Conservation (phyloP, 1,284 basidiomycete genomes). For the Clitocybe nebularis region DNA sequence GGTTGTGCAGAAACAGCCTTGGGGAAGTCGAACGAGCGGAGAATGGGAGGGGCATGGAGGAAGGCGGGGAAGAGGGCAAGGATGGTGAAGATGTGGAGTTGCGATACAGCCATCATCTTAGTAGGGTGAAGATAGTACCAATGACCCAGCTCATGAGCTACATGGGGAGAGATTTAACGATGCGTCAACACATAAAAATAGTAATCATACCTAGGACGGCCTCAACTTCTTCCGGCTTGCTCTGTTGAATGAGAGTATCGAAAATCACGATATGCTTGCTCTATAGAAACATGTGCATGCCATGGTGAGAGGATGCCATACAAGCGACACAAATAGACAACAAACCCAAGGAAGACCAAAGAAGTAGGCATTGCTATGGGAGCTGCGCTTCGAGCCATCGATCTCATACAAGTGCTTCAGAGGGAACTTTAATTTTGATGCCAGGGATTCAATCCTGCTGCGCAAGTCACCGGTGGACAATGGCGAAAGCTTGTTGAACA, state of each 20-base stretch:
- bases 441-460: conserved; percentile 70
- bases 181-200: conserved; percentile 5
- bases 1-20: conserved; percentile 59
- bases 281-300: conserved; percentile 21
- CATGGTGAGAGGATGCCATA: neutral
- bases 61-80: conserved; percentile 90
- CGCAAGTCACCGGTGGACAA: conserved; percentile 75
- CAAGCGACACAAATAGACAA: conserved; percentile 8
- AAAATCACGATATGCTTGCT: conserved; percentile 97
- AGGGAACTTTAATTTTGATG: conserved; percentile 84
- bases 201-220: conserved; percentile 60
- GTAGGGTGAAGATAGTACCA: conserved; percentile 91
- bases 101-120: conserved; percentile 83
- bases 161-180: neutral
- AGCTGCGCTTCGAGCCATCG: conserved; percentile 92
- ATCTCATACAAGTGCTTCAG: conserved; percentile 95
- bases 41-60: conserved; percentile 81
- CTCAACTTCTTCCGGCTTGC: conserved; percentile 84
- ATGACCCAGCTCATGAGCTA: conserved; percentile 93
- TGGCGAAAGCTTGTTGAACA: conserved; percentile 96
- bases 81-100: conserved; percentile 84
- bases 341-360: conserved; percentile 88
- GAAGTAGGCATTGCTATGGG: conserved; percentile 95
- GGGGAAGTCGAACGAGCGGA: conserved; percentile 86
- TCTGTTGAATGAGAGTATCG: conserved; percentile 93